These are phyloP conservation scores for Amphichorda felina DNA, from an alignment of 2,329 filamentous ascomycete genomes.

Conservation along the genomic window DNA sequence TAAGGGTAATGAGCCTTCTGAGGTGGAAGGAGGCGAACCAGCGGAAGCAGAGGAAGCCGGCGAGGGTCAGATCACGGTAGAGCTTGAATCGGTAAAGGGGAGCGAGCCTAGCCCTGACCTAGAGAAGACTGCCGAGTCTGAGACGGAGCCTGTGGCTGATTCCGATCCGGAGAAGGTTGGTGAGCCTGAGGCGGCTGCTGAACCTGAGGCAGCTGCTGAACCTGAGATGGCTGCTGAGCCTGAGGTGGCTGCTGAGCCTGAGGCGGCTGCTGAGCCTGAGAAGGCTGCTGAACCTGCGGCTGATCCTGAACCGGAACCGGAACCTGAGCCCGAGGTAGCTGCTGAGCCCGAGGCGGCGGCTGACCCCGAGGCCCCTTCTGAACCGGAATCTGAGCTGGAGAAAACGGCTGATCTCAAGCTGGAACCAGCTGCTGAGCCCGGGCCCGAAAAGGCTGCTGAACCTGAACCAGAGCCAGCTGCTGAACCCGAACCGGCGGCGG, in stretches of 20 bases:
- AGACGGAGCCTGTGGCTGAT: conserved; percentile 4
- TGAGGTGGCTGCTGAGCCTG: conserved; percentile 1
- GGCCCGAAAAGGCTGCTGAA: conserved; percentile 1
- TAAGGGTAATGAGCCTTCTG: not conserved
- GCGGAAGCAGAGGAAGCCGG: not conserved
- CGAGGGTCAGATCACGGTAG: conserved; percentile 8
- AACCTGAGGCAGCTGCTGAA: conserved; percentile 4
- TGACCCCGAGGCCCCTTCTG: not conserved
- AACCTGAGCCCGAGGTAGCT: conserved; percentile 3
- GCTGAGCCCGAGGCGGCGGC: not conserved
- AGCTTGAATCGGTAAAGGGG: conserved; percentile 4
- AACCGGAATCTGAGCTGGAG: conserved; percentile 1
- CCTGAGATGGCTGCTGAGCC: not conserved
- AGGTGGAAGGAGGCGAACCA: not conserved
- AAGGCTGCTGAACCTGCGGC: not conserved
- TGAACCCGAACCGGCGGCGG: not conserved
- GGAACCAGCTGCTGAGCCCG: not conserved
- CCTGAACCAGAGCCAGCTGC: conserved; percentile 2
- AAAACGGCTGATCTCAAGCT: too few species aligned
- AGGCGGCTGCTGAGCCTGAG: not conserved
- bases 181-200: not conserved
- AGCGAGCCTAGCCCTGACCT: not conserved
- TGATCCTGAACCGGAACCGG: too few species aligned
- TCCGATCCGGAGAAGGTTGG: conserved; percentile 1
- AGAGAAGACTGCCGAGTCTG: conserved; percentile 2